Base-by-base conservation (phyloP, 2,329 filamentous ascomycete genomes). In the Botrytis fabae region DNA sequence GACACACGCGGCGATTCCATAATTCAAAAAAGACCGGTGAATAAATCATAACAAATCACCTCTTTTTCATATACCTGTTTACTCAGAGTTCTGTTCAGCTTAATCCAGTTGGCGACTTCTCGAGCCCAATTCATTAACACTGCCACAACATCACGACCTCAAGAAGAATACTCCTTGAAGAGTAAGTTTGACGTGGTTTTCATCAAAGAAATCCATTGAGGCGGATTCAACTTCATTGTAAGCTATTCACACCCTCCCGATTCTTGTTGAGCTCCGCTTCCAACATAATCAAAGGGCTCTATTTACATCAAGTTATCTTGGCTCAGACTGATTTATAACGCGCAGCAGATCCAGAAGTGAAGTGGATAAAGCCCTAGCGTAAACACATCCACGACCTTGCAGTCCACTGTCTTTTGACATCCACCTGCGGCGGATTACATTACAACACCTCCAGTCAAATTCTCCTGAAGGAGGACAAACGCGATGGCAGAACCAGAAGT, bases 401-500 rank as follows among this genome's bases (percentile, higher is more conserved):
- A 68, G 35, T 32, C 57, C 25, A 16, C 65, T 16, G 22, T 60
- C 62, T 65, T 72, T 61, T 71, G 70, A 72, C 68, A 57, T 65
- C 69, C 60, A 73, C 68, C 70, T 70, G 77, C 76, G 79, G 80
- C 77, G 78, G 76, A 77, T 78, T 75, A 75, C 77, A 77, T 75
- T 75, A 74, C 74, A 65, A 73, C 73, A 75, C 73, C 77, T 76
- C 78, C 76, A 74, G 62, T 78, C 74, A 75, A 73, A 76, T 78
- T 77, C 77, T 79, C 76, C 78, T 74, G 77, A 71, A 73, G 77
- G 79, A 79, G 80, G 80, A 78, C 73, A 76, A 77, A 78, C 79
- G 79, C 83, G 82, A 93, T 93, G 91, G 91, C 91, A 83, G 91
- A 93, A 84, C 88, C 94, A 85, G 95, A 98, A 85, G 93, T 98